phyloP scores from a whole-genome alignment of 495 filamentous ascomycete species.

The Aspergillus egyptiacus region DNA sequence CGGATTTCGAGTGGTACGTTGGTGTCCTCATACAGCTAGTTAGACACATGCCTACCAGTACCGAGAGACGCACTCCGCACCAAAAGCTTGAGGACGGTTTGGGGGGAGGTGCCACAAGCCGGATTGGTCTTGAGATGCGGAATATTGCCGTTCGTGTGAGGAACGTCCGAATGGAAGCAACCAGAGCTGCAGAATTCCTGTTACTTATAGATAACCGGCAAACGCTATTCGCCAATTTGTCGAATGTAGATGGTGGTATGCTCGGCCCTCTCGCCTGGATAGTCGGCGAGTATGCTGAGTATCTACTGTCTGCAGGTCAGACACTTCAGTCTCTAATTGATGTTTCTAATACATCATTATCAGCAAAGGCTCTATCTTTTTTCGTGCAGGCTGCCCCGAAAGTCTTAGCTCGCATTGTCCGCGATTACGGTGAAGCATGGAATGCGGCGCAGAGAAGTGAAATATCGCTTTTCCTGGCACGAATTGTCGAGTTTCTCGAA shows the following conservation, averaged over 20 bases:
- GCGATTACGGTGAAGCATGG: slow-evolving; percentile 48
- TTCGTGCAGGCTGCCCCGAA: slow-evolving; percentile 87
- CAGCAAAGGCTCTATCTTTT: slow-evolving; percentile 59
- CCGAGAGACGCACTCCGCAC: slow-evolving; percentile 12
- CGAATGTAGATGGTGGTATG: slow-evolving; percentile 50
- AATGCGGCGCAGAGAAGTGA: slow-evolving; percentile 60
- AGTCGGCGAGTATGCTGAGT: slow-evolving; percentile 74
- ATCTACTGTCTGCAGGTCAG: slow-evolving; percentile 57
- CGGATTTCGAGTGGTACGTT: slow-evolving; percentile 97
- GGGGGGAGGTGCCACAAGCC: slow-evolving; percentile 47
- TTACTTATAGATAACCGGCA: slow-evolving; percentile 50
- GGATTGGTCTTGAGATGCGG: slow-evolving; percentile 76
- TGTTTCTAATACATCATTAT: slow-evolving; percentile 51
- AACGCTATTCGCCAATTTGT: slow-evolving; percentile 39
- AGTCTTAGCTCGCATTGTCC: slow-evolving; percentile 62
- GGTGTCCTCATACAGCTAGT: slow-evolving; percentile 76
- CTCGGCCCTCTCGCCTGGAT: slow-evolving; percentile 76
- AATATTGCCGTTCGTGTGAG: slow-evolving; percentile 90
- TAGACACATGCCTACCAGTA: slow-evolving; percentile 50
- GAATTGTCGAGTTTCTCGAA: slow-evolving; percentile 76
- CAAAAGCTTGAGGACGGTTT: slow-evolving; percentile 16
- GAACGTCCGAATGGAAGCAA: slow-evolving; percentile 67
- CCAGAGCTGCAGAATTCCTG: slow-evolving; percentile 73
- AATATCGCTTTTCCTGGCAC: slow-evolving; percentile 66
- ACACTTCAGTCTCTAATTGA: slow-evolving; percentile 70